Base-by-base conservation (phyloP, 2,329 filamentous ascomycete genomes). In the Teratosphaeriaceae sp. region DNA sequence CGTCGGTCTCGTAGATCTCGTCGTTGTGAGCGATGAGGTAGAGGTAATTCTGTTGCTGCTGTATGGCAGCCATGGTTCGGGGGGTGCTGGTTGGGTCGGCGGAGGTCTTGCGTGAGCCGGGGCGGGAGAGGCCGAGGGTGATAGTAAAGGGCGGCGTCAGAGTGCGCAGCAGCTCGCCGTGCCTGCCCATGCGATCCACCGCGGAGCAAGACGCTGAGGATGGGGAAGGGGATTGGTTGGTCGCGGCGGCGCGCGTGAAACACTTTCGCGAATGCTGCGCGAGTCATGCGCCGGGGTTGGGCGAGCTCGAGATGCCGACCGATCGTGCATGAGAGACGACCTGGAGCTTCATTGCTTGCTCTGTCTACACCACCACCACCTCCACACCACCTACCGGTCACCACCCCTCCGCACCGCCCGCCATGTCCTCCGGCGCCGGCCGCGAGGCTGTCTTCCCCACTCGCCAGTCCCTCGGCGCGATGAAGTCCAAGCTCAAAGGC, bases 361-460 rank as follows among this genome's bases (percentile, higher is more conserved):
- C 23, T 38, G 22, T 38, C 24, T 16, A 18, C 38, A 24, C 13
- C 24, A 40, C 23, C 38, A 29, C n/a, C 8, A 27, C 38, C 23
- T 29, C 23, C 20, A 24, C 20, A 9, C 31, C 5, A 16, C 21
- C 22, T 20, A 16, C 23, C 13, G 13, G 3, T 16, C 9, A 24
- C 22, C 37, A 20, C 37, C 9, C 3, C 29, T 27, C 7, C 7
- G 12, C 8, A 24, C 40, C 34, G 35, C 42, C 24, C 22, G 30
- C n/a, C 37, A 44, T 40, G 37, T 44, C 35, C 13, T 29, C 41
- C 16, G 35, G 31, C 12, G 31, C 31, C 31, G 88, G 90, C 67
- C 82, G 92, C 66, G 92, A 98, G 72, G 78, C 89, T 62, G 90
- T 98, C 70, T 98, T 98, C 71, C 87, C 92, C 60, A 98, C 92